These are phyloP conservation scores for Clarireedia paspali DNA, from an alignment of 2,329 filamentous ascomycete genomes.

Conservation along the genomic window DNA sequence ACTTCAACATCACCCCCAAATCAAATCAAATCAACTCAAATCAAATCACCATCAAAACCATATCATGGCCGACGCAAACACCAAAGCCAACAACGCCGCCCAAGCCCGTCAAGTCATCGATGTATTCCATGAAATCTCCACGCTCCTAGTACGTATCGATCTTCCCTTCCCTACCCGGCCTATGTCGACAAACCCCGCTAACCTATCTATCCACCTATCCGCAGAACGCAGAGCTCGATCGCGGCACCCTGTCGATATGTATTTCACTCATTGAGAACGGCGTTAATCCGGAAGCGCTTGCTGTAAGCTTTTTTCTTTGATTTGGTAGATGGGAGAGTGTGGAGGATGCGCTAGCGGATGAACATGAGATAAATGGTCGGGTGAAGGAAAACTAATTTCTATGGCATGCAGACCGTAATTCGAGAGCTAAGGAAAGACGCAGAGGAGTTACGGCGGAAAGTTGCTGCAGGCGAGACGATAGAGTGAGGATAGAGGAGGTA, in stretches of 20 bases:
- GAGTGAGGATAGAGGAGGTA: neutral
- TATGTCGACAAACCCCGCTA: neutral
- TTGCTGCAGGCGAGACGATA: neutral
- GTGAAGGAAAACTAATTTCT: neutral
- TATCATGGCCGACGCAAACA: constrained; percentile 33
- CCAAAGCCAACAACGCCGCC: constrained; percentile 47
- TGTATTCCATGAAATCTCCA: constrained; percentile 78
- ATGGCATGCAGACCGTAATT: neutral
- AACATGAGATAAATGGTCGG: neutral
- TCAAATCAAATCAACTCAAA: neutral
- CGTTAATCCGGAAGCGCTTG: constrained; percentile 89
- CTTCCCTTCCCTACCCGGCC: neutral
- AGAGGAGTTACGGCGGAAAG: neutral
- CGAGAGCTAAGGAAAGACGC: neutral
- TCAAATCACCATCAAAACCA: constrained; percentile 9
- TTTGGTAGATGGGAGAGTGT: constrained; percentile 22
- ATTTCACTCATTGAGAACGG: constrained; percentile 97
- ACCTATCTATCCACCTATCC: constrained; percentile 1
- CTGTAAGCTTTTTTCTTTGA: constrained; percentile 49
- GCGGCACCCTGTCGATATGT: constrained; percentile 85
- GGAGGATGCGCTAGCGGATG: neutral
- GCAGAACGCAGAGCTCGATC: constrained; percentile 89
- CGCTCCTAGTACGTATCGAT: constrained; percentile 62
- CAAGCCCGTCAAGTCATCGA: constrained; percentile 78
- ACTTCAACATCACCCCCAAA: neutral